phyloP scores from a whole-genome alignment of 2,329 filamentous ascomycete species.

The Alternaria angustiovoidea region DNA sequence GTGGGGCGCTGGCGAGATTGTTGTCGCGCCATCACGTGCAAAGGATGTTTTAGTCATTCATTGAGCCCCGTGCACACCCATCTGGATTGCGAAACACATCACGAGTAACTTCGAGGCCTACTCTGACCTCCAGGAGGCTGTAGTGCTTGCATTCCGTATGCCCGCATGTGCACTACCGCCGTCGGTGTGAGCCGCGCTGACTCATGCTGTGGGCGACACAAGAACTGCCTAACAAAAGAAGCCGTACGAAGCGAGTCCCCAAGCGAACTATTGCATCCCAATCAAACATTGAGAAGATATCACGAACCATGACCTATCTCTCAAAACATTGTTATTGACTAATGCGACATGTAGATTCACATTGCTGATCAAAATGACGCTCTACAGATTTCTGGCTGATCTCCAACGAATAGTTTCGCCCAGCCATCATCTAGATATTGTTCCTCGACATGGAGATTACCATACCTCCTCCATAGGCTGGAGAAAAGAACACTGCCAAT shows the following conservation, averaged over 20 bases:
- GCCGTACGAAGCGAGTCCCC: too few species aligned
- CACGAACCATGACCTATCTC: background rate
- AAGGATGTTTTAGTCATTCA: background rate
- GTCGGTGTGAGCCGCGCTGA: background rate
- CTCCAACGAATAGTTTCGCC: background rate
- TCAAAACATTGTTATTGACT: background rate
- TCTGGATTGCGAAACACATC: background rate
- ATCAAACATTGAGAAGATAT: background rate
- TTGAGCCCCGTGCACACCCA: background rate
- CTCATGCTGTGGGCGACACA: background rate
- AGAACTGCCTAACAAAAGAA: background rate
- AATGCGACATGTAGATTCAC: background rate
- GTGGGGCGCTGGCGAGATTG: background rate
- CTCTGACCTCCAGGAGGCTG: rapidly evolving
- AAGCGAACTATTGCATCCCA: background rate
- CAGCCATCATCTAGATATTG: background rate
- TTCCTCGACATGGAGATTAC: background rate
- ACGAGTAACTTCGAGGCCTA: background rate
- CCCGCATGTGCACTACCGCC: background rate
- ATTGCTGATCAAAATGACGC: background rate
- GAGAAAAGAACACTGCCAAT: too few species aligned
- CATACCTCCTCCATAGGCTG: background rate
- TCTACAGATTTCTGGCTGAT: background rate
- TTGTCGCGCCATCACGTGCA: background rate
- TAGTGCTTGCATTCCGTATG: rapidly evolving